phyloP scores from a whole-genome alignment of 2,329 filamentous ascomycete genomes.

The Blastomyces emzantsi region DNA sequence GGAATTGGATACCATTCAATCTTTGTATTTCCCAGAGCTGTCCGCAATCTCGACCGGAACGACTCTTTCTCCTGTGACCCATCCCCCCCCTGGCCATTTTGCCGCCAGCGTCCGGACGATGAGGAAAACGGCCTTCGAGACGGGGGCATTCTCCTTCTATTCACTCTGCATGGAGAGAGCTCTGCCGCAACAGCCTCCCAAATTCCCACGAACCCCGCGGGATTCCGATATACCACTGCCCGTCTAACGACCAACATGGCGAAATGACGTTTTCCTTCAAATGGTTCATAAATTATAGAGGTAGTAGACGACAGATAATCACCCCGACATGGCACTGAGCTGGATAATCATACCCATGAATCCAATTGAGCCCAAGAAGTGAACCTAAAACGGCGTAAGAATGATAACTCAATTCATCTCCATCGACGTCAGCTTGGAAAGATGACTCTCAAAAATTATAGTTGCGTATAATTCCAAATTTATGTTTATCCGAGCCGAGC shows the following conservation, averaged over 20 bases:
- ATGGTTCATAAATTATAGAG: not conserved
- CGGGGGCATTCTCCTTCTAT: conserved; percentile 9
- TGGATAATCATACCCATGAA: not conserved
- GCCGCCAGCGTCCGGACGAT: conserved; percentile 35
- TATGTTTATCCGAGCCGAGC: conserved; percentile 4
- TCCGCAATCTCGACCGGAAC: conserved; percentile 49
- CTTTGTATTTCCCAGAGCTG: conserved; percentile 54
- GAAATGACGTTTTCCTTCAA: conserved; percentile 5
- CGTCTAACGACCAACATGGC: conserved; percentile 7
- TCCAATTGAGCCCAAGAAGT: not conserved
- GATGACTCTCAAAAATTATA: not conserved
- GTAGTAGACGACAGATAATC: not conserved
- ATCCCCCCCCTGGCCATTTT: conserved; percentile 30
- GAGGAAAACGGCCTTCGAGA: conserved; percentile 26
- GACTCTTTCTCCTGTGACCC: conserved; percentile 37
- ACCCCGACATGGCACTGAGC: not conserved
- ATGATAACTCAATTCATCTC: not conserved
- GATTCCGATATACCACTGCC: conserved; percentile 8
- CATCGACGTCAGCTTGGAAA: not conserved
- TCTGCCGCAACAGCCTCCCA: conserved; percentile 2
- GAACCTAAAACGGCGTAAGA: too few species aligned
- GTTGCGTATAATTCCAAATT: not conserved
- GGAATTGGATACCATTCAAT: conserved; percentile 89
- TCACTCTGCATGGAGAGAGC: conserved; percentile 6
- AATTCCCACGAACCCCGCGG: not conserved